phyloP scores from a whole-genome alignment of 176 grass and related monocot species.

The Triticum turgidum region DNA sequence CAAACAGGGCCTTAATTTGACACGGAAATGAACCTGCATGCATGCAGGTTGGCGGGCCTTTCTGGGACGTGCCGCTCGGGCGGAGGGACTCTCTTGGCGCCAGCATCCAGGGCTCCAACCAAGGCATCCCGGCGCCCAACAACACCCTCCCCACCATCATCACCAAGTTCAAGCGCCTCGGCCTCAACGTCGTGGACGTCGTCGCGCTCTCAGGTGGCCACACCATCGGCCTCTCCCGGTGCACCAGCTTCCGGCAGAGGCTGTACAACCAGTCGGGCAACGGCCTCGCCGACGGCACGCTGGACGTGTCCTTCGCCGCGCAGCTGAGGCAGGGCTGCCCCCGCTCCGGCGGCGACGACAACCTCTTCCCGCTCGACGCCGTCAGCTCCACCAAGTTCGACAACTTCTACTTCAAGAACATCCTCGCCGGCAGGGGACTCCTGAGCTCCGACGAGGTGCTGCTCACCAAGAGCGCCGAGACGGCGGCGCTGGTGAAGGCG shows the following conservation, averaged over 20 bases:
- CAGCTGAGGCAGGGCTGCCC: conserved; percentile 65
- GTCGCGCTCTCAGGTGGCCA: conserved; percentile 81
- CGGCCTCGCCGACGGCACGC: conserved; percentile 55
- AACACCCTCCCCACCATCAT: conserved; percentile 79
- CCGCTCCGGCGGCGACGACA: conserved; percentile 65
- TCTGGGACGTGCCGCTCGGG: conserved; percentile 77
- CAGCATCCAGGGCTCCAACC: conserved; percentile 78
- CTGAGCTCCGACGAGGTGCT: conserved; percentile 85
- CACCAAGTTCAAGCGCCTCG: conserved; percentile 80
- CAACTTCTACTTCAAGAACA: conserved; percentile 82
- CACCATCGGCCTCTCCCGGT: conserved; percentile 80
- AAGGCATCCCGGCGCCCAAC: conserved; percentile 81
- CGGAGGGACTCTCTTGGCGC: conserved; percentile 71
- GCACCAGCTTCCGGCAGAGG: conserved; percentile 85
- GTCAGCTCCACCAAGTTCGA: conserved; percentile 68
- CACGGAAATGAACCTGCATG: conserved; percentile 12
- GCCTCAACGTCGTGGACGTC: conserved; percentile 71
- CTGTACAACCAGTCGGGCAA: conserved; percentile 84
- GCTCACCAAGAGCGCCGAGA: conserved; percentile 57
- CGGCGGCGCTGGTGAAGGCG: conserved; percentile 59
- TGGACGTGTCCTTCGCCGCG: conserved; percentile 50
- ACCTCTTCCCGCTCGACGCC: conserved; percentile 77
- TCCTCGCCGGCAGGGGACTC: conserved; percentile 66
- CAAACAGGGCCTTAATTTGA: not conserved
- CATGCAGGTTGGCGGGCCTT: conserved; percentile 78